These are phyloP conservation scores for Tardiomyces blankii DNA, from an alignment of 1,139 yeast genomes.

Conservation along the genomic window DNA sequence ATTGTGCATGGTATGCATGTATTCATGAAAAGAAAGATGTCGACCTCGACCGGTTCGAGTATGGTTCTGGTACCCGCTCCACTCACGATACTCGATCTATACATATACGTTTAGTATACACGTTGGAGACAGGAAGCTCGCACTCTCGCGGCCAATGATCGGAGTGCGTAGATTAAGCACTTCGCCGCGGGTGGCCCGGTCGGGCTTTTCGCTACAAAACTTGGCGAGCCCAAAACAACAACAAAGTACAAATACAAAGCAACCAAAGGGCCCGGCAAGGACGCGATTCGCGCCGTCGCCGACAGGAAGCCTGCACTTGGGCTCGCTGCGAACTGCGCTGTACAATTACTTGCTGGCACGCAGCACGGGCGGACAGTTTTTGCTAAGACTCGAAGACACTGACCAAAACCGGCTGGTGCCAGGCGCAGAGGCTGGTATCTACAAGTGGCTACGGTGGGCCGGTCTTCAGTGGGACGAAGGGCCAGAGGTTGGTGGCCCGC, in stretches of 20 bases:
- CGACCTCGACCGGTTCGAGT: too few species aligned
- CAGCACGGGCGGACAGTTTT: conserved; percentile 68
- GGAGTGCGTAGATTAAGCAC: too few species aligned
- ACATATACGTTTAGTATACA: too few species aligned
- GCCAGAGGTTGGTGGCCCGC: conserved; percentile 53
- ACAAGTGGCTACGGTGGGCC: conserved; percentile 69
- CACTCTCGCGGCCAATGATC: too few species aligned
- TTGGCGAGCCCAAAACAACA: background rate
- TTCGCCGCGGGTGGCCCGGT: background rate
- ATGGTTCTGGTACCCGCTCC: too few species aligned
- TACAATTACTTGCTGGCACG: conserved; percentile 79
- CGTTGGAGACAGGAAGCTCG: too few species aligned
- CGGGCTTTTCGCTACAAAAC: background rate
- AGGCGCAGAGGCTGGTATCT: conserved; percentile 77
- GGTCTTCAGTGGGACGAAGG: conserved; percentile 74
- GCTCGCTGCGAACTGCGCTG: conserved; percentile 85
- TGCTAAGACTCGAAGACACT: conserved; percentile 83
- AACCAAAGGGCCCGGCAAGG: conserved; percentile 43
- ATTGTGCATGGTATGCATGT: too few species aligned
- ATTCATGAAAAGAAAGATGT: too few species aligned
- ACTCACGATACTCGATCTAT: too few species aligned
- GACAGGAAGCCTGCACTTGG: conserved; percentile 85
- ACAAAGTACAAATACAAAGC: background rate
- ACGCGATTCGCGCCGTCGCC: conserved; percentile 98
- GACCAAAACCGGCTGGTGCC: conserved; percentile 65